Evolutionary conservation across 306 rosid species (phyloP), one percentile per base, ranked within the genome.

Genomic region (Citrullus mucosospermus): DNA sequence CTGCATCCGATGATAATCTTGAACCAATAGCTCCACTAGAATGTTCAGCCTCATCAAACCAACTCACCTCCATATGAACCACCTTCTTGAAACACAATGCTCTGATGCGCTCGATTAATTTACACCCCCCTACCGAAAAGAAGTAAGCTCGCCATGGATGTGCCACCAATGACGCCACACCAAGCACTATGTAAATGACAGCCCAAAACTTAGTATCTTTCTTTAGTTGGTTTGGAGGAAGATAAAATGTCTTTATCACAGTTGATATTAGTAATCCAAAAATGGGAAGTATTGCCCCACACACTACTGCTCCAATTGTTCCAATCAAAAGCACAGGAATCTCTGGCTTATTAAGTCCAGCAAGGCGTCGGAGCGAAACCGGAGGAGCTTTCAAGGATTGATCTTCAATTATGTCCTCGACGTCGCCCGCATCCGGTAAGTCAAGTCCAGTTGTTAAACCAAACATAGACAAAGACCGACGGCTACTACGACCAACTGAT

Each of bases 21-120:
- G 79, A 50, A n/a, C 79, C 79, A 39, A 76, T 59, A 7, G 79
- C 69, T 9, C 79, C 79, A 76, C 80, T 77, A 0, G 80, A 77
- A 56, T 77, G 65, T 0, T 57, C 80, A 14, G 59, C 25, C 20
- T 77, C 71, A 28, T 77, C 80, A 25, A 77, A 77, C 80, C 80
- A 77, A 25, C 80, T 60, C 20, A 77, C 54, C 38, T 77, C 70
- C 70, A 57, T 57, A 30, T 28, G 70, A 39, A 77, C 80, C 69
- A 77, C 70, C 80, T 60, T 77, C 80, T 77, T 58, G 5, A 77
- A 77, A 22, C 70, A 77, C 39, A 60, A 4, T 0, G 71, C 61
- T 16, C 80, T 20, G 14, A 58, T 77, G 6, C 72, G 69, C 22
- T 59, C 56, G 39, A 77, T 59, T 41, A 77, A 56, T 6, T 43